phyloP scores from a whole-genome alignment of 108 stramenopile species.

The Conticribra weissflogii region DNA sequence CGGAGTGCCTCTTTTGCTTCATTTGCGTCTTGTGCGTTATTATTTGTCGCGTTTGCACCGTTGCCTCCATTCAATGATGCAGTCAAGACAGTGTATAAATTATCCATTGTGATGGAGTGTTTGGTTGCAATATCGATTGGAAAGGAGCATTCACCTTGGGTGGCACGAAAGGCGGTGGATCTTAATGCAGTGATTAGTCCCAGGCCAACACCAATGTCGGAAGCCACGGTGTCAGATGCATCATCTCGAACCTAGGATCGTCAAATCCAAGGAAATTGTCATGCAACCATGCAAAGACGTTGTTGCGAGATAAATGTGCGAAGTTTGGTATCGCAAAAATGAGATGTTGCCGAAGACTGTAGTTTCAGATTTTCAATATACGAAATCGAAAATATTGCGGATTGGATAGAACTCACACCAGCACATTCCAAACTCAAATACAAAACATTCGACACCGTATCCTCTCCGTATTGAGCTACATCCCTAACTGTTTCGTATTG shows the following conservation, averaged over 20 bases:
- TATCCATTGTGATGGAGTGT: slow-evolving; percentile 43
- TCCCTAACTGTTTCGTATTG: slow-evolving; percentile 63
- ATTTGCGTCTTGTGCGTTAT: slow-evolving; percentile 1
- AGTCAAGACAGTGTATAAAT: slow-evolving; percentile 12
- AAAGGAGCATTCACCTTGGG: slow-evolving; percentile 72
- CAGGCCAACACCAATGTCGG: slow-evolving; percentile 78
- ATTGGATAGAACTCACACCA: slow-evolving; percentile 25
- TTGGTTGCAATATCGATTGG: slow-evolving; percentile 47
- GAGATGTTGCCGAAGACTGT: no score
- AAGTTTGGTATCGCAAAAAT: no score
- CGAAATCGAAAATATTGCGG: neutral
- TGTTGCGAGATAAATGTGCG: neutral
- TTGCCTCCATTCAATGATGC: slow-evolving; percentile 13
- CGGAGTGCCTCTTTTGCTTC: slow-evolving; percentile 25
- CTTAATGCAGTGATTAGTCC: slow-evolving; percentile 73
- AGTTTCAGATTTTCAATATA: neutral
- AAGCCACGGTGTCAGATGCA: slow-evolving; percentile 64
- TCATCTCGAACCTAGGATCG: slow-evolving; percentile 63
- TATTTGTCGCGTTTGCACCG: slow-evolving; percentile 1
- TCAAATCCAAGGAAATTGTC: neutral
- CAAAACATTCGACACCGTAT: slow-evolving; percentile 65
- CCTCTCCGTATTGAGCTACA: slow-evolving; percentile 74
- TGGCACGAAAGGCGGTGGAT: slow-evolving; percentile 57
- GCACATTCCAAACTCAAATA: slow-evolving; percentile 72
- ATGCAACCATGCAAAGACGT: neutral